Evolutionary conservation across 2,329 filamentous ascomycete genomes (phyloP).

Genomic region (Fusarium sp.): DNA sequence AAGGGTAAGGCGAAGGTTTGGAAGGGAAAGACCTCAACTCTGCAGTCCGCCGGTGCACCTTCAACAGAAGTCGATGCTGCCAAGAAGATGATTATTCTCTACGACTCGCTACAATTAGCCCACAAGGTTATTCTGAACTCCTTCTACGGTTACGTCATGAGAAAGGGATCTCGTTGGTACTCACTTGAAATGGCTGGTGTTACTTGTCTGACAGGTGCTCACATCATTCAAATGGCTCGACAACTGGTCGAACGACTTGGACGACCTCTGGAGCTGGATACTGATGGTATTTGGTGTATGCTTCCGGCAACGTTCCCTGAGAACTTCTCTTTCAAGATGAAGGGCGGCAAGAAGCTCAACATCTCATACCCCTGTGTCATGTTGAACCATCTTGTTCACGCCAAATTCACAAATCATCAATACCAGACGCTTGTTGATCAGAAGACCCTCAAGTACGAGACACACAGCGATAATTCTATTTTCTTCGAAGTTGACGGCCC

Average conservation of each 20-base stretch:
- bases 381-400: constrained; percentile 97
- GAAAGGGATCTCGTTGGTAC: constrained; percentile 98
- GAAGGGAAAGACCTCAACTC: constrained; percentile 92
- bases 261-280: constrained; percentile 92
- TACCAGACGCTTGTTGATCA: constrained; percentile 91
- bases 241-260: constrained; percentile 94
- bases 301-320: constrained; percentile 95
- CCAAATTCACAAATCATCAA: constrained; percentile 94
- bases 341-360: constrained; percentile 94
- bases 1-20: constrained; percentile 98
- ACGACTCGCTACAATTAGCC: constrained; percentile 93
- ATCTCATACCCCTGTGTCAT: constrained; percentile 99
- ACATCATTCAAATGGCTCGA: constrained; percentile 96
- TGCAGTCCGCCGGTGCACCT: constrained; percentile 85
- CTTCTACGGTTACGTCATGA: constrained; percentile 99
- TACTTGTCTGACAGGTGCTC: constrained; percentile 94
- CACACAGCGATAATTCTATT: constrained; percentile 98
- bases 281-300: constrained; percentile 99
- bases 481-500: constrained; percentile 99
- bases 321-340: constrained; percentile 93
- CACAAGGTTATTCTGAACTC: constrained; percentile 99
- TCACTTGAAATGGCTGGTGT: constrained; percentile 99
- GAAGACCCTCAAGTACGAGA: constrained; percentile 88
- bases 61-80: constrained; percentile 86
- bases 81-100: constrained; percentile 98